Percentiles rank a stretch among this genome's conserved stretches.
These are phyloP conservation scores for Kwoniella sp. DNA, from an alignment of 768 basidiomycete genomes.

Conservation along the genomic window DNA sequence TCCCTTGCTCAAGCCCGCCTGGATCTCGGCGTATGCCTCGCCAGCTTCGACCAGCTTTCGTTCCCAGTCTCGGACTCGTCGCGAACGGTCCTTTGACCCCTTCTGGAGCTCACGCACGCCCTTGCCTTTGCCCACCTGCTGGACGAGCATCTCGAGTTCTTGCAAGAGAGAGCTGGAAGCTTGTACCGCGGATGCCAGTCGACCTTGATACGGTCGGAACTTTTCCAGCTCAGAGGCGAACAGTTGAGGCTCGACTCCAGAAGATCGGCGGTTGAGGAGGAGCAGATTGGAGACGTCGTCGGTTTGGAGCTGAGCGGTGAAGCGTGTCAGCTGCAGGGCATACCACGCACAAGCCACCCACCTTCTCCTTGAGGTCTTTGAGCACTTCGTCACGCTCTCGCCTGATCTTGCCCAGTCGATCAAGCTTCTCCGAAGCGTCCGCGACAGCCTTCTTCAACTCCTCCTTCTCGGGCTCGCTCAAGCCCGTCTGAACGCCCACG, in stretches of 20 bases:
- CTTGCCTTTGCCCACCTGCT: slow-evolving; percentile 64
- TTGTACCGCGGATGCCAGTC: slow-evolving; percentile 69
- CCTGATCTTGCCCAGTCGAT: slow-evolving; percentile 72
- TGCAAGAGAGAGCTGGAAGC: slow-evolving; percentile 70
- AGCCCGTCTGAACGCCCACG: slow-evolving; percentile 51
- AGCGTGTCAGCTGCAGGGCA: background rate
- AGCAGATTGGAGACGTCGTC: slow-evolving; percentile 96
- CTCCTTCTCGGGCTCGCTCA: slow-evolving; percentile 61
- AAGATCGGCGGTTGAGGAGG: slow-evolving; percentile 80
- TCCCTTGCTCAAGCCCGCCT: slow-evolving; percentile 81
- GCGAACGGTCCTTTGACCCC: slow-evolving; percentile 78
- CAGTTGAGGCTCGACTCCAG: slow-evolving; percentile 73
- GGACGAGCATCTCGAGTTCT: slow-evolving; percentile 72
- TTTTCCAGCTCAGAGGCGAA: slow-evolving; percentile 95
- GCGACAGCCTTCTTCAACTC: slow-evolving; percentile 62
- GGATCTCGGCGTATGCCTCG: slow-evolving; percentile 80
- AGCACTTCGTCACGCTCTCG: slow-evolving; percentile 79
- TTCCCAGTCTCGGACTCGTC: slow-evolving; percentile 68
- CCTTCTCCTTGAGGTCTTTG: slow-evolving; percentile 95
- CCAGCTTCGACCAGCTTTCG: slow-evolving; percentile 68
- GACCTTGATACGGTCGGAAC: slow-evolving; percentile 83
- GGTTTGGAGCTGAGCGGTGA: slow-evolving; percentile 66
- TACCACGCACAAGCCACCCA: slow-evolving; percentile 41
- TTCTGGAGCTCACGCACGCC: slow-evolving; percentile 71
- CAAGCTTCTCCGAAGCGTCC: slow-evolving; percentile 54